Conservation (phyloP, 306 rosid genomes). For the Vigna radiata region DNA sequence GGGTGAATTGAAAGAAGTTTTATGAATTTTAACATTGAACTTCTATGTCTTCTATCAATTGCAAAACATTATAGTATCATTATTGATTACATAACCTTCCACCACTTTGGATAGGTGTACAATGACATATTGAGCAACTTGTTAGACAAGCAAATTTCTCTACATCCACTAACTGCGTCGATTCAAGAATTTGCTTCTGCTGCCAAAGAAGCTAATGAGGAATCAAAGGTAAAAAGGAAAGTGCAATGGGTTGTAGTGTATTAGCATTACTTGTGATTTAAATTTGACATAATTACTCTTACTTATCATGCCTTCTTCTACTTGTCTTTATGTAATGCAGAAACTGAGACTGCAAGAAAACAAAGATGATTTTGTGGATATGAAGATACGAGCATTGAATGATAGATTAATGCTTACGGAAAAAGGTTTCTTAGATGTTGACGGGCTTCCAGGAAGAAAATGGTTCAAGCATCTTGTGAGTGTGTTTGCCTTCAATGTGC, state of each 20-base stretch:
- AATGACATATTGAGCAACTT: conserved; percentile 51
- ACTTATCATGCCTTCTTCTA: neutral
- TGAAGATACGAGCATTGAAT: conserved; percentile 74
- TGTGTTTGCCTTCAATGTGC: conserved; percentile 11
- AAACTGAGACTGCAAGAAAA: conserved; percentile 57
- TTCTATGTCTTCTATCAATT: neutral
- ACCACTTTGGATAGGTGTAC: conserved; percentile 49
- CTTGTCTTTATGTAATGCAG: conserved; percentile 50
- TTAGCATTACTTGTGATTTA: neutral
- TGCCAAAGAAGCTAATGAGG: conserved; percentile 63
- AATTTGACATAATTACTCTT: neutral
- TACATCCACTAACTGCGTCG: conserved; percentile 55
- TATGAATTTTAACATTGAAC: conserved; percentile 18
- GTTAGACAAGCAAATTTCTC: conserved; percentile 45
- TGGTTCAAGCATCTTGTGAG: conserved; percentile 98
- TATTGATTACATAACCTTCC: neutral
- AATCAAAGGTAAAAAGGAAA: conserved; percentile 55
- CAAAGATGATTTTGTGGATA: conserved; percentile 39
- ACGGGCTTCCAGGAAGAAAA: conserved; percentile 66
- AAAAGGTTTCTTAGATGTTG: conserved; percentile 78
- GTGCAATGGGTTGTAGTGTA: neutral
- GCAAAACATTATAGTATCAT: neutral
- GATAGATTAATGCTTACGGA: conserved; percentile 80
- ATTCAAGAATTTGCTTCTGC: conserved; percentile 64
- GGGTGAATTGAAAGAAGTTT: conserved; percentile 5